Percentiles rank a stretch among this genome's conserved stretches.
Conservation (phyloP, 805 yeast genomes). For the Pichia sporocuriosa region DNA sequence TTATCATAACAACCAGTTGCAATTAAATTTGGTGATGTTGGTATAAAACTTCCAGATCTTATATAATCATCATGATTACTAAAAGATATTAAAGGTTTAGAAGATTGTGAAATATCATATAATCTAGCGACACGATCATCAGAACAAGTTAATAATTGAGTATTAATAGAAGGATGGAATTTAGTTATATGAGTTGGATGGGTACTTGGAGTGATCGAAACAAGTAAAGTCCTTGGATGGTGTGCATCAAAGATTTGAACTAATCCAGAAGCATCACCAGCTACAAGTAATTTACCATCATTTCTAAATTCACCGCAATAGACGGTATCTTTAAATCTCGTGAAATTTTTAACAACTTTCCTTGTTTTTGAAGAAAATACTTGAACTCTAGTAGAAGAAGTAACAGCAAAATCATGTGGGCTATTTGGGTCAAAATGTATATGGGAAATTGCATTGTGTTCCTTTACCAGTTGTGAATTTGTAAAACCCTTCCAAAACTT, state of each 20-base stretch:
- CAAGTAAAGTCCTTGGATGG: slow-evolving; percentile 65
- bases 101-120: slow-evolving; percentile 77
- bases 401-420: slow-evolving; percentile 90
- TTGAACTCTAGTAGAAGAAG: slow-evolving; percentile 87
- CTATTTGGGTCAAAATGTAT: slow-evolving; percentile 78
- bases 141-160: slow-evolving; percentile 77
- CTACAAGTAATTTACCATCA: slow-evolving; percentile 87
- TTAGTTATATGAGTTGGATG: slow-evolving; percentile 92
- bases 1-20: slow-evolving; percentile 96
- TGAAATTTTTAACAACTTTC: slow-evolving; percentile 79
- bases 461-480: slow-evolving; percentile 85
- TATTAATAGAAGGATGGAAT: slow-evolving; percentile 72
- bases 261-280: slow-evolving; percentile 92
- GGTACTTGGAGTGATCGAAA: slow-evolving; percentile 73
- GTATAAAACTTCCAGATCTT: slow-evolving; percentile 67
- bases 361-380: slow-evolving; percentile 91
- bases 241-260: slow-evolving; percentile 86
- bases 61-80: slow-evolving; percentile 82
- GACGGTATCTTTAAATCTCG: slow-evolving; percentile 85
- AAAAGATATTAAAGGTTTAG: slow-evolving; percentile 65
- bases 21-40: slow-evolving; percentile 65
- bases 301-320: slow-evolving; percentile 85
- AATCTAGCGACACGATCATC: slow-evolving; percentile 85
- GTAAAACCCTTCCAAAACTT: slow-evolving; percentile 86
- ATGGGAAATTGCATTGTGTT: slow-evolving; percentile 85